Evolutionary conservation across 257 asterid genomes (phyloP), one percentile per base, ranked within the genome.

Genomic region (Solanum neorickii): DNA sequence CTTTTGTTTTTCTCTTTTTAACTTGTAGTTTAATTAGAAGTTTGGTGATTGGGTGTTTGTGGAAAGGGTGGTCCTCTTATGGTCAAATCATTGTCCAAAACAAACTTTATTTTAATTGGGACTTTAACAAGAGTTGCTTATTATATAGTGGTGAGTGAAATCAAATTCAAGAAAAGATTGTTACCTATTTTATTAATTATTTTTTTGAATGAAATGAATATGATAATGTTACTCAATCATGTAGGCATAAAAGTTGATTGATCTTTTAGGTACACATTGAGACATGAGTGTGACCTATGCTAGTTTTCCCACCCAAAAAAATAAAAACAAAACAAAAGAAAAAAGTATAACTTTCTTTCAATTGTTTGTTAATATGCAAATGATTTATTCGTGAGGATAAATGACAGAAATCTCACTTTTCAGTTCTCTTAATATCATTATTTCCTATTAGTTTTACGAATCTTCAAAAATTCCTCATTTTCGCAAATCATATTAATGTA

Each of bases 211-310:
- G 82, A 80, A 80, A 47, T 65, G 49, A 13, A 74, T 47, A 69
- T 90, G 89, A 86, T 88, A 59, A 88, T 83, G 75, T 86, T 77
- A 84, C 76, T 88, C 90, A 90, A 87, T 90, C 91, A 88, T 91
- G 88, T 27, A 87, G 87, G 86, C 41, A 78, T 35, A 86, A 83
- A 56, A 80, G 59, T 84, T 83, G 86, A 85, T 86, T 86, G 86
- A 86, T 91, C 68, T 87, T 88, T 90, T 88, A 87, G 89, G 92
- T 90, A 88, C 83, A 90, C 74, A 90, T 39, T 39, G 88, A 83
- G 85, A 88, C 83, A 90, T 39, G 88, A 83, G 83, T 87, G 78
- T 82, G 91, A 86, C 91, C 59, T 25, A 21, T 70, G 88, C 75
- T 88, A 77, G 88, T 88, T 86, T 80, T 49, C 85, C 42, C 68